Evolutionary conservation across 768 basidiomycete species (phyloP).

Genomic region (Leccinum disarticulatum): DNA sequence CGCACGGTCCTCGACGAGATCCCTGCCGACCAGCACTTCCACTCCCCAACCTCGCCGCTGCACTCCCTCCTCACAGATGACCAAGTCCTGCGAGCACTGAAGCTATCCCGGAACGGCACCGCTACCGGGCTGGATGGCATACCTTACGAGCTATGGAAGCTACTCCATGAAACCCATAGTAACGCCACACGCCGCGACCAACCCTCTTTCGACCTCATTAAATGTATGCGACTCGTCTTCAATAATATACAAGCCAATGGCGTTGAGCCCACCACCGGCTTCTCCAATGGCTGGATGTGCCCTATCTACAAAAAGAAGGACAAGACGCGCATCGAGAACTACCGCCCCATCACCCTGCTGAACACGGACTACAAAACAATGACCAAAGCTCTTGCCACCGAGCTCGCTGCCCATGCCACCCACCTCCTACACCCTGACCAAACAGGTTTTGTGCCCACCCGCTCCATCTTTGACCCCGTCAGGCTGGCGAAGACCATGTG

Average conservation of each 20-base stretch:
- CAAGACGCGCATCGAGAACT: slow-evolving; percentile 2
- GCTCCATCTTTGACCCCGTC: slow-evolving; percentile 35
- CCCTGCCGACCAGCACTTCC: background rate
- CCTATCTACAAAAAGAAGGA: slow-evolving; percentile 3
- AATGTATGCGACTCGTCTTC: background rate
- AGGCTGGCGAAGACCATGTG: slow-evolving; percentile 28
- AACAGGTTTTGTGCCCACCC: slow-evolving; percentile 36
- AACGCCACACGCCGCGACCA: too few relatives aligned
- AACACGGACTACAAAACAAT: slow-evolving; percentile 36
- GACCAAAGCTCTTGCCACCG: slow-evolving; percentile 23
- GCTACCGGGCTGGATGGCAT: background rate
- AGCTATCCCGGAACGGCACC: background rate
- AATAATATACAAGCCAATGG: background rate
- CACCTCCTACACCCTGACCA: slow-evolving; percentile 28
- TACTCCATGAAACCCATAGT: background rate
- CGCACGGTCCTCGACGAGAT: background rate
- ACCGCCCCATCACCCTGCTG: slow-evolving; percentile 38
- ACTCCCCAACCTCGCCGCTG: slow-evolving; percentile 12
- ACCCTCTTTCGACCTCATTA: background rate
- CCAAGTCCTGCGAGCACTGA: background rate
- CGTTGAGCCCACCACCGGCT: background rate
- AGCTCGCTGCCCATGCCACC: slow-evolving; percentile 15
- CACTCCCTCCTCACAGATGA: slow-evolving; percentile 19
- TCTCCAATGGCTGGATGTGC: background rate
- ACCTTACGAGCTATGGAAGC: background rate